These are phyloP conservation scores for Eremochloa ophiuroides DNA, from an alignment of 176 grass and related monocot species.

Conservation along the genomic window DNA sequence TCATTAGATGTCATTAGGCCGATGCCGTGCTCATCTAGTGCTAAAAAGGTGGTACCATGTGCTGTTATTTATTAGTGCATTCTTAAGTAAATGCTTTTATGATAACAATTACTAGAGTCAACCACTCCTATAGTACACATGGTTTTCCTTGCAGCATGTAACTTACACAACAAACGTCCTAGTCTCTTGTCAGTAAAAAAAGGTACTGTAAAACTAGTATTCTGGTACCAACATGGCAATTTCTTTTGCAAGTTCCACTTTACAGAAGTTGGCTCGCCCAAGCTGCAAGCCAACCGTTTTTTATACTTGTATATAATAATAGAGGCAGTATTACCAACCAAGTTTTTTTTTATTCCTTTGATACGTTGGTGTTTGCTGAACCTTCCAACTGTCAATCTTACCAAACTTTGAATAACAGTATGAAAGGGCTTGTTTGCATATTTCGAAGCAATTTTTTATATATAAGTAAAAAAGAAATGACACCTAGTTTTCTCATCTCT, in stretches of 20 bases:
- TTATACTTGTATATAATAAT: background rate
- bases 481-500: background rate
- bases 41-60: background rate
- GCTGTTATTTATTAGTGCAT: background rate
- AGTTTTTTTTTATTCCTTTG: background rate
- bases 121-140: background rate
- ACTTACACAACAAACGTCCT: background rate
- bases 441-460: background rate
- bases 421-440: background rate
- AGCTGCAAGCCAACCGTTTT: background rate
- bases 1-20: background rate
- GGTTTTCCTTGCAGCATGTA: background rate
- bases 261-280: background rate
- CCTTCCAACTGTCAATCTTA: slow-evolving; percentile 33
- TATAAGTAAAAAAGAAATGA: background rate
- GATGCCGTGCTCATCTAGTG: slow-evolving; percentile 3
- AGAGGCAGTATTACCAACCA: background rate
- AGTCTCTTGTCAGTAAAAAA: background rate
- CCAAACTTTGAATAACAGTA: slow-evolving; percentile 19
- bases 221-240: background rate
- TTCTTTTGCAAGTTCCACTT: slow-evolving; percentile 7
- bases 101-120: slow-evolving; percentile 6
- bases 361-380: background rate
- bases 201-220: background rate
- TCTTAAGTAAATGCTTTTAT: slow-evolving; percentile 1